Evolutionary conservation across 257 asterid genomes (phyloP), one percentile per base, ranked within the genome.

Genomic region (Salvia miltiorrhiza): DNA sequence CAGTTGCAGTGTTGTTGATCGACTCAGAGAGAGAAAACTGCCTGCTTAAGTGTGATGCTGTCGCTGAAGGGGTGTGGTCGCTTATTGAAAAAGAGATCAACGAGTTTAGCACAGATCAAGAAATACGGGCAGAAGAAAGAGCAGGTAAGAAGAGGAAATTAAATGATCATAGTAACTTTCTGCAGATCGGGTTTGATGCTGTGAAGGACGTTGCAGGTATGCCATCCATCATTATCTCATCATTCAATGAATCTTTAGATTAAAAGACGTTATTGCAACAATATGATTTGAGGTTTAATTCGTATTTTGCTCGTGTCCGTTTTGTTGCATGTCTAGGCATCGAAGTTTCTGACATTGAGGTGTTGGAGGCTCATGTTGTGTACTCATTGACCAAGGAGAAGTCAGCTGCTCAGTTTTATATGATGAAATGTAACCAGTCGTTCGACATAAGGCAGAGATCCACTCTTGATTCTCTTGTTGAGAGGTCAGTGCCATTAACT

Each of bases 51-150:
- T 87, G 32, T 73, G 52, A 77, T 63, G 41, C 76, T 7, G 52
- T 78, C 63, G 84, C 90, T 33, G 76, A 84, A 45, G 95, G 97
- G 12, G 83, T 79, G 33, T 87, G 95, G 93, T 88, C 88, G 13
- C 81, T 81, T 60, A 60, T 83, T 9, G 96, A 88, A 64, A 81
- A 78, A 67, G 66, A 73, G 35, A 3, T 82, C 5, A 59, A 65
- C 49, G 72, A 48, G 64, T 64, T 74, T 45, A 44, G 40, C 59
- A 37, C 41, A 49, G 49, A 60, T 53, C 48, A 39, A 7, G 74
- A 71, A 47, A 30, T 58, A 30, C n/a, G n/a, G n/a, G n/a, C n/a
- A n/a, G n/a, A n/a, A n/a, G n/a, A n/a, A n/a, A 74, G 55, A 3
- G 43, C 12, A 14, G 9, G 49, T 37, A 67, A 59, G 54, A 83